Evolutionary conservation across 345 rosid genomes (phyloP).

Genomic region (Stellera chamaejasme): DNA sequence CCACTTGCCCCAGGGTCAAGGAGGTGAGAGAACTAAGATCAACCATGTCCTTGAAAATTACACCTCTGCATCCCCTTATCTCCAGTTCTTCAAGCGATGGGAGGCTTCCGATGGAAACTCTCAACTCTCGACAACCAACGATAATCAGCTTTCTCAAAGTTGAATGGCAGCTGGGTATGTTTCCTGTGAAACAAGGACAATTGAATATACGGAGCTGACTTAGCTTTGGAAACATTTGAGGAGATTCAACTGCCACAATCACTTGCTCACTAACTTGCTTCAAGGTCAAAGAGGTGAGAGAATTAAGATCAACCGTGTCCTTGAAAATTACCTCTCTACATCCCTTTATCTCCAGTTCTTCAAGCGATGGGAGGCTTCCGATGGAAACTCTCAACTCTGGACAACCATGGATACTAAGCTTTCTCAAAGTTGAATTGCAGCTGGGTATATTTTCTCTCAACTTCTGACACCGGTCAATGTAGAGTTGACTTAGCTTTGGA

Average conservation of each 20-base stretch:
- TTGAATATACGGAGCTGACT: not conserved
- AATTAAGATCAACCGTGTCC: slow-evolving; percentile 3
- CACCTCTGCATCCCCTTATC: not conserved
- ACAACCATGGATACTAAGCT: slow-evolving; percentile 4
- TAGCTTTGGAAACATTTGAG: slow-evolving; percentile 1
- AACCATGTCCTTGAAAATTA: not conserved
- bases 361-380: not conserved
- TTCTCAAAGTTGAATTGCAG: not conserved
- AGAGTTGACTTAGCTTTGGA: not conserved
- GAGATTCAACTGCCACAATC: too few species aligned
- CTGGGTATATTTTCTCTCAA: slow-evolving; percentile 4
- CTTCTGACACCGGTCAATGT: slow-evolving; percentile 1
- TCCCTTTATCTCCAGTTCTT: not conserved
- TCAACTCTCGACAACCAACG: slow-evolving; percentile 1
- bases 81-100: not conserved
- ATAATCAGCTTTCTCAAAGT: slow-evolving; percentile 3
- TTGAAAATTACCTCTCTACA: slow-evolving; percentile 2
- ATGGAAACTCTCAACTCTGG: not conserved
- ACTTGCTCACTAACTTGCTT: not conserved
- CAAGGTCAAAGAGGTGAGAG: slow-evolving; percentile 7
- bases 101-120: not conserved
- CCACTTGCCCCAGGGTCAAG: slow-evolving; percentile 5
- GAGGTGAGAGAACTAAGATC: slow-evolving; percentile 8
- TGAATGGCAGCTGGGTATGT: not conserved
- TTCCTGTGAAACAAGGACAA: slow-evolving; percentile 2